A percentile compares a stretch with the other conserved stretches of the same genome.
phyloP scores from a whole-genome alignment of 225 moss, liverwort and hornwort species.

The Sphagnum tenellum region DNA sequence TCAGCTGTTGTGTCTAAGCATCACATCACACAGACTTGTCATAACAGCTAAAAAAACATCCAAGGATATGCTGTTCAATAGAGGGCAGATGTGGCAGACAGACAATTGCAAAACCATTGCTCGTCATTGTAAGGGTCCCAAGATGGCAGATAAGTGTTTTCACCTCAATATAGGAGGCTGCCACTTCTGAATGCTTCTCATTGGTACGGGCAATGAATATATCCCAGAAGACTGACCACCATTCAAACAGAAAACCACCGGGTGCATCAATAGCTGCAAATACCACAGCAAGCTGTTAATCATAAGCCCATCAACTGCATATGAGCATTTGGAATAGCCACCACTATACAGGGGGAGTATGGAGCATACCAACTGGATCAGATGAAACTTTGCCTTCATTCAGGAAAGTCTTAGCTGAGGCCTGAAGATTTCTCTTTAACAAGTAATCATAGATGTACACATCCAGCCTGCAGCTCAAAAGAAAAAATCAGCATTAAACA shows the following conservation, averaged over 20 bases:
- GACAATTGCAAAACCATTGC: no score
- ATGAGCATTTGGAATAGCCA: no score
- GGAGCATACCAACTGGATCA: constrained; percentile 83
- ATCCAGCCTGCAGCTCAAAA: constrained; percentile 64
- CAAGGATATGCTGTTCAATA: no score
- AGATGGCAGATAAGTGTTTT: constrained; percentile 10
- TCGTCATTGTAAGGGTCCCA: no score
- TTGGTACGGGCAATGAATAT: constrained; percentile 99
- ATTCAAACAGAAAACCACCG: constrained; percentile 97
- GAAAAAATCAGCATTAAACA: no score
- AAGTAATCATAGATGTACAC: constrained; percentile 99
- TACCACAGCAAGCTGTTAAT: neutral
- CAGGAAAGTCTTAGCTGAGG: constrained; percentile 90
- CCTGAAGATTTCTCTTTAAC: constrained; percentile 87
- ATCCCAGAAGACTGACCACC: constrained; percentile 99
- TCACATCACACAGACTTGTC: neutral
- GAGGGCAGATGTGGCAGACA: no score
- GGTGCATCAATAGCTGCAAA: constrained; percentile 94
- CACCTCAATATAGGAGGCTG: constrained; percentile 99
- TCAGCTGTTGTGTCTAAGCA: constrained; percentile 82
- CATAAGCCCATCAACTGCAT: no score
- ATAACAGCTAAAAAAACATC: no score
- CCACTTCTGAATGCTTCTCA: constrained; percentile 98
- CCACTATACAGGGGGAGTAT: neutral
- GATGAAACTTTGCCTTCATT: constrained; percentile 97